Conservation (phyloP, 106 monocot species). For the Phalaenopsis equestris region DNA sequence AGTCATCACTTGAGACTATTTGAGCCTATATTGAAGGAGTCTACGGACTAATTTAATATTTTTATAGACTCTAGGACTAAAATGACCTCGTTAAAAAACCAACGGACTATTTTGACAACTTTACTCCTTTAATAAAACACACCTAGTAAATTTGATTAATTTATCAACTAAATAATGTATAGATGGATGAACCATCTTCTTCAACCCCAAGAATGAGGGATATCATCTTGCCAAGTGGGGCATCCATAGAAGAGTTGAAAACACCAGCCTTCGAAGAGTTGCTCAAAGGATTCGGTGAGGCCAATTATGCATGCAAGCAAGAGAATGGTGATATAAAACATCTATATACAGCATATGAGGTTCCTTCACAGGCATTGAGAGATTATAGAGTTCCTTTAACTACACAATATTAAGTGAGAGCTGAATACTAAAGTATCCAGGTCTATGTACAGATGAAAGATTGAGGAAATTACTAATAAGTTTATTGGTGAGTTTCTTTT, state of each 20-base stretch:
- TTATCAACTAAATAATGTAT: background rate
- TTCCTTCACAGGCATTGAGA: conserved; percentile 15
- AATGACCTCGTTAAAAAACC: too few species aligned
- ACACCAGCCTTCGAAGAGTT: conserved; percentile 72
- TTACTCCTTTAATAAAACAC: background rate
- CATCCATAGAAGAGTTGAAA: conserved; percentile 64
- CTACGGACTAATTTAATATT: too few species aligned
- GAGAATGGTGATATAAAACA: conserved; percentile 50
- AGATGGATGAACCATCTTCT: conserved; percentile 76
- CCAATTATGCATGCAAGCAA: conserved; percentile 25
- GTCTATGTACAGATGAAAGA: background rate
- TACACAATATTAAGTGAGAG: conserved; percentile 12
- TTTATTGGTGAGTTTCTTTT: too few species aligned
- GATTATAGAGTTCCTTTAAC: conserved; percentile 56
- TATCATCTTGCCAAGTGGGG: conserved; percentile 38
- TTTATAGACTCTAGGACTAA: too few species aligned
- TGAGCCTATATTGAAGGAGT: too few species aligned
- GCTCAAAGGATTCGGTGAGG: conserved; percentile 54
- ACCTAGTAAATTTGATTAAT: background rate
- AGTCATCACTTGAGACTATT: too few species aligned
- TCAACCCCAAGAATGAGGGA: conserved; percentile 51
- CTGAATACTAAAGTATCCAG: background rate
- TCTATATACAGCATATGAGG: conserved; percentile 26
- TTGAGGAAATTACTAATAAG: too few species aligned
- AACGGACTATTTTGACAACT: too few species aligned